phyloP scores from a whole-genome alignment of 805 yeast genomes.

The Metschnikowia drakensbergensis region DNA sequence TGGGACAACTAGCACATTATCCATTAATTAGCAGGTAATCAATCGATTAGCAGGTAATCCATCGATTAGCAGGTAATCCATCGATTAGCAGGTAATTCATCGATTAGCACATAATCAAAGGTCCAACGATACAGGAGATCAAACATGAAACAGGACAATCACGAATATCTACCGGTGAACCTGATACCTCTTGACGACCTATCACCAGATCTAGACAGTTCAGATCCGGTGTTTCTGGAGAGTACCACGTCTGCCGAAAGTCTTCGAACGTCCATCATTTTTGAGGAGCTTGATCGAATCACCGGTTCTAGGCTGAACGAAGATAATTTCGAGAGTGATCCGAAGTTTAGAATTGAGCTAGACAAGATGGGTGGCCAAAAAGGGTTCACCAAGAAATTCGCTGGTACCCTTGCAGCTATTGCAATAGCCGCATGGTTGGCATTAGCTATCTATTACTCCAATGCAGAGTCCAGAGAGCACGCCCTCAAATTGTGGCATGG shows the following conservation, averaged over 20 bases:
- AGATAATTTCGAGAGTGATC: slow-evolving; percentile 12
- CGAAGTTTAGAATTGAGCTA: slow-evolving; percentile 9
- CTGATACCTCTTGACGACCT: slow-evolving; percentile 10
- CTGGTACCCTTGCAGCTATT: slow-evolving; percentile 1
- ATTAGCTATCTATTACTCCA: slow-evolving; percentile 27
- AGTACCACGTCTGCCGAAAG: slow-evolving; percentile 3
- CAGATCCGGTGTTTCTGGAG: background rate
- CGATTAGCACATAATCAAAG: no score
- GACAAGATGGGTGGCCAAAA: slow-evolving; percentile 4
- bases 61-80: no score
- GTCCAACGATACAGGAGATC: no score
- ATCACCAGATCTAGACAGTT: background rate
- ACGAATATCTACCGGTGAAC: slow-evolving; percentile 2
- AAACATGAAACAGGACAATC: background rate
- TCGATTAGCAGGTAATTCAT: no score
- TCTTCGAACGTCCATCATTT: slow-evolving; percentile 23
- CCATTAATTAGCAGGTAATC: no score
- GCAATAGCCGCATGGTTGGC: slow-evolving; percentile 24
- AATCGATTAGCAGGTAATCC: no score
- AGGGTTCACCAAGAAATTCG: slow-evolving; percentile 2
- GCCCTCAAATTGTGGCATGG: slow-evolving; percentile 14
- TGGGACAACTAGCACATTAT: no score
- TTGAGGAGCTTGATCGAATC: slow-evolving; percentile 28
- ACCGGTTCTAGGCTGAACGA: slow-evolving; percentile 15
- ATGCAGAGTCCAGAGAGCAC: slow-evolving; percentile 15